These are phyloP conservation scores for Colletotrichum somersetense DNA, from an alignment of 2,329 filamentous ascomycete genomes.

Conservation along the genomic window DNA sequence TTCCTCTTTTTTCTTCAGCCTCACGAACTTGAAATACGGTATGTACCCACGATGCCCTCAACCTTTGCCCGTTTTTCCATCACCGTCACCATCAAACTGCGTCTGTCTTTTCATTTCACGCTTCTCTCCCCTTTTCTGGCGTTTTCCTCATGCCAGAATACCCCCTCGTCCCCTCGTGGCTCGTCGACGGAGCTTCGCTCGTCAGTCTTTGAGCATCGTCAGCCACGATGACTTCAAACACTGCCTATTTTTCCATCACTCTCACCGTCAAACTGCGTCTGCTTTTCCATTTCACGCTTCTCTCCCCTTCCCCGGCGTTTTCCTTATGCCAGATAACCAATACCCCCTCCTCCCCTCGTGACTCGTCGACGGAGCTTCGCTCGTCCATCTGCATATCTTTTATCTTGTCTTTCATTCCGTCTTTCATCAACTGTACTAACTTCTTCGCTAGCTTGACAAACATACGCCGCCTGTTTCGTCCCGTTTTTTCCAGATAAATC, in stretches of 20 bases:
- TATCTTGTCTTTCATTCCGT: background rate
- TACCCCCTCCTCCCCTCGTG: background rate
- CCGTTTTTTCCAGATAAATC: background rate
- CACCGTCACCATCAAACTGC: background rate
- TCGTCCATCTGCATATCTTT: background rate
- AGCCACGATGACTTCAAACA: background rate
- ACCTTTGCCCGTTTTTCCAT: background rate
- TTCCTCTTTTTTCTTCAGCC: background rate
- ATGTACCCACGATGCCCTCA: background rate
- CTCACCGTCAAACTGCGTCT: background rate
- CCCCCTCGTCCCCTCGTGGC: background rate
- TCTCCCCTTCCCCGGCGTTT: background rate
- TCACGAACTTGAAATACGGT: background rate
- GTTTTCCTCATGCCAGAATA: background rate
- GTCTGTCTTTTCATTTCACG: background rate
- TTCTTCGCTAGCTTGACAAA: background rate
- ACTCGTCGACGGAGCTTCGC: too few relatives aligned
- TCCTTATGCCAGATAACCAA: background rate
- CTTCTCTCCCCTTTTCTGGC: background rate
- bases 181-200: too few relatives aligned
- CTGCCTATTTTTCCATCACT: background rate
- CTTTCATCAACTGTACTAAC: background rate
- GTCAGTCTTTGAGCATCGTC: too few relatives aligned
- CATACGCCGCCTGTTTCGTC: too few relatives aligned
- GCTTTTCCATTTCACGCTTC: background rate